Conservation (phyloP, 805 yeast species). For the Saccharomycopsis olivae region DNA sequence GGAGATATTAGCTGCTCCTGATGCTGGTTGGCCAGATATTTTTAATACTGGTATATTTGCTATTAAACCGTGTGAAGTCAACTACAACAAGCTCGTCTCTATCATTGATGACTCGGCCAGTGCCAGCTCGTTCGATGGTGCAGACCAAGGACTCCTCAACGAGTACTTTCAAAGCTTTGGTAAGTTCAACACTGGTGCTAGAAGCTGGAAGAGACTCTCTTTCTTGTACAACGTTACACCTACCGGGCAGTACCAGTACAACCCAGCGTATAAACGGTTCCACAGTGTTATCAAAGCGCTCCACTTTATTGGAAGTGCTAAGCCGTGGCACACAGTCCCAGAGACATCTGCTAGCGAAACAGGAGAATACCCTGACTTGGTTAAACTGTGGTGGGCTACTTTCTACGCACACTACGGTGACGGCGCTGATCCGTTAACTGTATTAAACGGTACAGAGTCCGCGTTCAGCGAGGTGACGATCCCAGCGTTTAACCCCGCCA, state of each 20-base stretch:
- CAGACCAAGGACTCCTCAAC: constrained; percentile 85
- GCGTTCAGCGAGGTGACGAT: too few species aligned
- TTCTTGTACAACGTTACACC: constrained; percentile 79
- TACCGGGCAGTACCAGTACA: constrained; percentile 51
- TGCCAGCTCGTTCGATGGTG: constrained; percentile 60
- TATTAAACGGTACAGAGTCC: too few species aligned
- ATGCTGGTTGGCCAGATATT: constrained; percentile 87
- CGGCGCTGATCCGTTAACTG: constrained; percentile 9
- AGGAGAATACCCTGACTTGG: constrained; percentile 3
- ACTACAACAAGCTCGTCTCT: constrained; percentile 31
- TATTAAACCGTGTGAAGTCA: constrained; percentile 50
- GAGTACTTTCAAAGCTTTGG: constrained; percentile 42
- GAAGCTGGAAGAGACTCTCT: constrained; percentile 62
- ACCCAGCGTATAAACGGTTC: constrained; percentile 58
- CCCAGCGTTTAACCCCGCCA: too few species aligned
- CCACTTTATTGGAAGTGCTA: constrained; percentile 57
- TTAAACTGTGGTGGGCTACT: constrained; percentile 14
- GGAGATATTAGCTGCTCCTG: constrained; percentile 49
- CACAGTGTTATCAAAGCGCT: constrained; percentile 33
- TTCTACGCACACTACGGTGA: constrained; percentile 11
- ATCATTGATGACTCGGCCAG: constrained; percentile 22
- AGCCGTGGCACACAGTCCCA: constrained; percentile 37
- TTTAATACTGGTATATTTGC: constrained; percentile 76
- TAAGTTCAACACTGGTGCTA: constrained; percentile 18
- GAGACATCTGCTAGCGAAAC: constrained; percentile 1